These are phyloP conservation scores for Plantago rigida DNA, from an alignment of 305 asterid genomes.

Conservation along the genomic window DNA sequence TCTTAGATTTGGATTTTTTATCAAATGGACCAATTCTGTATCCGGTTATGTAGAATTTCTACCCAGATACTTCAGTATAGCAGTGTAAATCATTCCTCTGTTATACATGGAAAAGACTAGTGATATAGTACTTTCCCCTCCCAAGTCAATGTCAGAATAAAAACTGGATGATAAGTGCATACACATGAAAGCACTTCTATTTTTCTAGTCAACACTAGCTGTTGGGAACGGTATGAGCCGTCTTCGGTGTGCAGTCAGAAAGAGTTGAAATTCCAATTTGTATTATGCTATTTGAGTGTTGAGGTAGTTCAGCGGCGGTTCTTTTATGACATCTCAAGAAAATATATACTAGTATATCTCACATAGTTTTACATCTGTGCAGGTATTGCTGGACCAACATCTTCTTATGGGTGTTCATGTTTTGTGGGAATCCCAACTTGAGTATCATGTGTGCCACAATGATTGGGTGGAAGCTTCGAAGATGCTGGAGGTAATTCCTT, in stretches of 20 bases:
- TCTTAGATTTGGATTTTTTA: neutral
- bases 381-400: constrained; percentile 90
- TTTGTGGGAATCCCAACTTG: constrained; percentile 96
- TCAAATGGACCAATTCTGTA: neutral
- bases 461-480: constrained; percentile 80
- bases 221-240: neutral
- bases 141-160: neutral
- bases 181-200: neutral
- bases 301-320: neutral
- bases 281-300: neutral
- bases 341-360: neutral
- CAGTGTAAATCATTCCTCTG: neutral
- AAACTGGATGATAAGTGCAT: neutral
- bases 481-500: constrained; percentile 73
- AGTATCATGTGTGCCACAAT: constrained; percentile 79
- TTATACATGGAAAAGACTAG: neutral
- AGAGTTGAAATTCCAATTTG: neutral
- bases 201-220: neutral
- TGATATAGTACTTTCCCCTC: neutral
- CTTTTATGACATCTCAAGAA: neutral
- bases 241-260: neutral
- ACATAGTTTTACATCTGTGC: constrained; percentile 33
- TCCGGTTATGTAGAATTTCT: too few relatives aligned
- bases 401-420: constrained; percentile 85
- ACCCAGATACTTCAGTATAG: neutral